Conservation (phyloP, 768 basidiomycete genomes). For the Serendipita vermifera region DNA sequence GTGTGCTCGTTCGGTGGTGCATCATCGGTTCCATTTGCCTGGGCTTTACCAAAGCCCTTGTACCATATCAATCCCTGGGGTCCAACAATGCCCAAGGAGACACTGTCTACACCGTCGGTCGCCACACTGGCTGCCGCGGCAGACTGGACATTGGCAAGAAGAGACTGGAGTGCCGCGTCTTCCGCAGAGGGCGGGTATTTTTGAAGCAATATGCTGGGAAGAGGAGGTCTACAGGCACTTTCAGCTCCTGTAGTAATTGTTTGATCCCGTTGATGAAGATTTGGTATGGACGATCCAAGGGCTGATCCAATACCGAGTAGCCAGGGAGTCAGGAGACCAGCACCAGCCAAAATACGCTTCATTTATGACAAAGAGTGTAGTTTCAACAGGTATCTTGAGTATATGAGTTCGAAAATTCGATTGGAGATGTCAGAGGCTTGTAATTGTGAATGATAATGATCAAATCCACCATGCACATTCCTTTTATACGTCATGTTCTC, state of each 20-base stretch:
- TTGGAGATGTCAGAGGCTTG: too few relatives aligned
- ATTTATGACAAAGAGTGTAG: too few relatives aligned
- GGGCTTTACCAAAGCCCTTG: constrained; percentile 30
- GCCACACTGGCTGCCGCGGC: constrained; percentile 17
- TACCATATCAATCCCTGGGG: constrained; percentile 36
- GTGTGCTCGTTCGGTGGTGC: constrained; percentile 29
- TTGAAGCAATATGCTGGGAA: not conserved
- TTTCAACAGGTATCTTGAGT: too few relatives aligned
- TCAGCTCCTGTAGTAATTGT: not conserved
- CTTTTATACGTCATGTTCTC: too few relatives aligned
- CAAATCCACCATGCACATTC: too few relatives aligned
- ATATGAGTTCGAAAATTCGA: too few relatives aligned
- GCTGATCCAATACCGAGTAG: too few relatives aligned
- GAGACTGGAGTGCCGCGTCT: not conserved
- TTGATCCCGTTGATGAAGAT: too few relatives aligned
- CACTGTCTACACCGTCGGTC: constrained; percentile 33
- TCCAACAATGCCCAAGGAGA: constrained; percentile 37
- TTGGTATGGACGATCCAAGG: too few relatives aligned
- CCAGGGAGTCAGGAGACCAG: too few relatives aligned
- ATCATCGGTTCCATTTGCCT: constrained; percentile 31
- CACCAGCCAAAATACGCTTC: too few relatives aligned
- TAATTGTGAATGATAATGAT: too few relatives aligned
- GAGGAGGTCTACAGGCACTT: not conserved
- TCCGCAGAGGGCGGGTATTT: not conserved
- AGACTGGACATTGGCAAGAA: not conserved